Conservation (phyloP, 2,329 filamentous ascomycete genomes). For the Epichloe hybrida region DNA sequence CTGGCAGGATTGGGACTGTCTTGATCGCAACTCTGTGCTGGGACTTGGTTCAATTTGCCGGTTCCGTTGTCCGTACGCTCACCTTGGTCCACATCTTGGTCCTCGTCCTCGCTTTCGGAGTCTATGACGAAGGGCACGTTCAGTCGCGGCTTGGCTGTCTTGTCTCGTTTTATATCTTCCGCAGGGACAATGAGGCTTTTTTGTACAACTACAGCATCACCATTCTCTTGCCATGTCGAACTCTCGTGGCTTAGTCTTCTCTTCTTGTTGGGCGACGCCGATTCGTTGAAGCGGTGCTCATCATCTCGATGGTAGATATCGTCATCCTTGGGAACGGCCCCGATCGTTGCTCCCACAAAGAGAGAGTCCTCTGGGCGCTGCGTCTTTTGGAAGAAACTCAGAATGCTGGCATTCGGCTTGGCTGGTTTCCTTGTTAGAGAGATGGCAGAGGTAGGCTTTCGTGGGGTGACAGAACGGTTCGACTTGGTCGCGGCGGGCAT, state of each 20-base stretch:
- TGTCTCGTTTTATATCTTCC: neutral
- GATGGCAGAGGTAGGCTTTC: conserved; percentile 14
- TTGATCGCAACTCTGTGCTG: neutral
- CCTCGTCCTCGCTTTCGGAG: conserved; percentile 40
- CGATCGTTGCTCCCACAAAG: conserved; percentile 29
- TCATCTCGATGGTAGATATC: conserved; percentile 17
- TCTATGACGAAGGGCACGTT: conserved; percentile 54
- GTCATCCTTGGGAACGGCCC: conserved; percentile 11
- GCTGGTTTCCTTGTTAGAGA: conserved; percentile 21
- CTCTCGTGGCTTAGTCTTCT: conserved; percentile 15
- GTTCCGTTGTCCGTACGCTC: neutral
- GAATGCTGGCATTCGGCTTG: conserved; percentile 49
- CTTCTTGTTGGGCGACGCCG: conserved; percentile 18
- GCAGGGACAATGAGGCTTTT: neutral
- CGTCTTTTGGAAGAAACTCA: conserved; percentile 63
- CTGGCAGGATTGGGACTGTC: too few relatives aligned
- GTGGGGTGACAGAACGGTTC: conserved; percentile 19
- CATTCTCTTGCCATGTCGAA: neutral
- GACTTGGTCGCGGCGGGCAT: conserved; percentile 24
- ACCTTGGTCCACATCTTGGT: conserved; percentile 1
- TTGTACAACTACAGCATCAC: neutral
- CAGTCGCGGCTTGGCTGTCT: conserved; percentile 11
- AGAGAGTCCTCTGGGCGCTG: conserved; percentile 45
- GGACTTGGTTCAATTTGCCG: neutral
- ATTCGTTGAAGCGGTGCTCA: conserved; percentile 20